Evolutionary conservation across 768 basidiomycete genomes (phyloP).

Genomic region (Mycena rebaudengoi): DNA sequence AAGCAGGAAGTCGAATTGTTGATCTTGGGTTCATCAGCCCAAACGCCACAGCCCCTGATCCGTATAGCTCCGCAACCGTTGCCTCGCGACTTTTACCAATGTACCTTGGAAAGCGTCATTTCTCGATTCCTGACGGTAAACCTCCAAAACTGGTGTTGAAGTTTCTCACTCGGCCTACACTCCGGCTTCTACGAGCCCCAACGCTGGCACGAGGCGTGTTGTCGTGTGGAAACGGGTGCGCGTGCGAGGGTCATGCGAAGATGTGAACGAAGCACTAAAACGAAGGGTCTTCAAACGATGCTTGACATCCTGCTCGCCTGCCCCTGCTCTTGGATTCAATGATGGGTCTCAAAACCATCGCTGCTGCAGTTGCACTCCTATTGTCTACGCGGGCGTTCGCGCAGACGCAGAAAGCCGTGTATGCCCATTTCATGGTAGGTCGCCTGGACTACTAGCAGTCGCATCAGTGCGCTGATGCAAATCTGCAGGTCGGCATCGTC

Average conservation of each 20-base stretch:
- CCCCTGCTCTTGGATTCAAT: background rate
- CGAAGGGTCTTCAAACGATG: background rate
- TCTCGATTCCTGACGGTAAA: no score
- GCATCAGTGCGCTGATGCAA: background rate
- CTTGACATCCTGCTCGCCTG: background rate
- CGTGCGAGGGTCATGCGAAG: background rate
- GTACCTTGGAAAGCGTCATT: no score
- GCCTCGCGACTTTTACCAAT: no score
- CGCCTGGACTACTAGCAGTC: background rate
- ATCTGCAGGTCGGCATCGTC: slow-evolving; percentile 19
- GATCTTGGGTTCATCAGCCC: no score
- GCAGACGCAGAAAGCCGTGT: slow-evolving; percentile 18
- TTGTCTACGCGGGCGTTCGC: background rate
- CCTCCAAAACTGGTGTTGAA: no score
- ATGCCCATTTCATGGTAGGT: slow-evolving; percentile 22
- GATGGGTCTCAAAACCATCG: slow-evolving; percentile 2
- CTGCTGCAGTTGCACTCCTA: background rate
- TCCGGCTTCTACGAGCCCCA: no score
- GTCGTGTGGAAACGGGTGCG: background rate
- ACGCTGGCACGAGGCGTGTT: background rate
- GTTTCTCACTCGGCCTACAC: no score
- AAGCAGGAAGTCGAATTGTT: no score
- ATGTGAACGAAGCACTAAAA: background rate
- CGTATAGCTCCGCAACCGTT: no score
- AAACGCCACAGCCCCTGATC: no score